phyloP scores from a whole-genome alignment of 768 basidiomycete genomes.

The Suillus variegatus region DNA sequence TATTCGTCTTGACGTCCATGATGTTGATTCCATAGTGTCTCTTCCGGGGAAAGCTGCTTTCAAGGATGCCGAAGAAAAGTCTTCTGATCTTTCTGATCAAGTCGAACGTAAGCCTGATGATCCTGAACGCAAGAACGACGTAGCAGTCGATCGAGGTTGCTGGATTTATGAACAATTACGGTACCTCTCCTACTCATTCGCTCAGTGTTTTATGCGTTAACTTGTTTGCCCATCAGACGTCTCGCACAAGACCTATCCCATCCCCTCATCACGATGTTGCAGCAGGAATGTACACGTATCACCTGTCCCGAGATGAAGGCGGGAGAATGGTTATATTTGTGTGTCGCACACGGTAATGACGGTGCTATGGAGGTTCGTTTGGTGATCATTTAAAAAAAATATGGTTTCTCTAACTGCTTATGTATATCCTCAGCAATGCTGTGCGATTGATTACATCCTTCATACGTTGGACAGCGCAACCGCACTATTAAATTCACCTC shows the following conservation, averaged over 20 bases:
- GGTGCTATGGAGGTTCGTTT: constrained; percentile 77
- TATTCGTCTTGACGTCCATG: constrained; percentile 84
- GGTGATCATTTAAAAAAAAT: constrained; percentile 1
- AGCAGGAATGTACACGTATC: constrained; percentile 82
- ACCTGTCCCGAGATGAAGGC: constrained; percentile 98
- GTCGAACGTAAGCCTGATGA: constrained; percentile 34
- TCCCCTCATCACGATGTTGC: constrained; percentile 81
- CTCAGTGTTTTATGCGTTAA: constrained; percentile 5
- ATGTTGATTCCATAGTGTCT: constrained; percentile 79
- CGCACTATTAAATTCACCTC: constrained; percentile 85
- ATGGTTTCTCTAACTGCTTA: not conserved
- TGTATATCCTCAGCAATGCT: constrained; percentile 69
- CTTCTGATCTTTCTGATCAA: constrained; percentile 25
- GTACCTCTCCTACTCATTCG: constrained; percentile 29
- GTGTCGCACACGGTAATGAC: constrained; percentile 91
- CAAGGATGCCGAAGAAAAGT: constrained; percentile 28
- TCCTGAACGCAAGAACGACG: constrained; percentile 41
- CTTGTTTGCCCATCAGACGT: constrained; percentile 48
- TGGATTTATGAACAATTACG: constrained; percentile 79
- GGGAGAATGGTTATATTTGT: constrained; percentile 97
- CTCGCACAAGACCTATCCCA: constrained; percentile 87
- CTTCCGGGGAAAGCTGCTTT: constrained; percentile 56
- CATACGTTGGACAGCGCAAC: constrained; percentile 94
- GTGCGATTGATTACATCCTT: constrained; percentile 94
- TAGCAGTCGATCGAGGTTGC: constrained; percentile 75